Conservation (phyloP, 208 protist species). For the Leishmania amazonensis region DNA sequence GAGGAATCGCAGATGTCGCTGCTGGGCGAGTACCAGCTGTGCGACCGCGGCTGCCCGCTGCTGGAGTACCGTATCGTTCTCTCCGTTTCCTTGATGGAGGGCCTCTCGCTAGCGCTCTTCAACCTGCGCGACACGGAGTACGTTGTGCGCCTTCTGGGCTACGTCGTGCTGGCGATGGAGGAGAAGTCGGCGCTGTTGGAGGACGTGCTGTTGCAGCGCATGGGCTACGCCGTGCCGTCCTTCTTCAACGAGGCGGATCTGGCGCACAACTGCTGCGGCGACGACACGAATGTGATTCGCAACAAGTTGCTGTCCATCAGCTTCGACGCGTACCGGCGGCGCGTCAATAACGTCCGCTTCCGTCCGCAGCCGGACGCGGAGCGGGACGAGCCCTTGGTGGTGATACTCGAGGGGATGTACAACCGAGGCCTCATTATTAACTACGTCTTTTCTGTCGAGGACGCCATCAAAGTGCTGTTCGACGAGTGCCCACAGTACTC, state of each 20-base stretch:
- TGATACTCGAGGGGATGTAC: constrained; percentile 82
- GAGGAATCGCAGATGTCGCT: constrained; percentile 61
- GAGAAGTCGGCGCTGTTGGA: constrained; percentile 74
- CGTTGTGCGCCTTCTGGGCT: constrained; percentile 61
- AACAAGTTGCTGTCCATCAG: constrained; percentile 53
- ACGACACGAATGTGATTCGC: constrained; percentile 59
- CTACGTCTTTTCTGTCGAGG: constrained; percentile 63
- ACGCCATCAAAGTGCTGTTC: constrained; percentile 78
- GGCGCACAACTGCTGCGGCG: constrained; percentile 71
- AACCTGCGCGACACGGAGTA: constrained; percentile 81
- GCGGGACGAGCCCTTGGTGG: constrained; percentile 46
- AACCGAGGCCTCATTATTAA: constrained; percentile 87
- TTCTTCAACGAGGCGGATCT: constrained; percentile 65
- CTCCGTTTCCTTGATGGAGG: constrained; percentile 56
- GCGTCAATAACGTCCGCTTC: constrained; percentile 80
- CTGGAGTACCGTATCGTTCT: constrained; percentile 48
- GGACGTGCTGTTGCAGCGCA: constrained; percentile 80
- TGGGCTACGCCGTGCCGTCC: constrained; percentile 60
- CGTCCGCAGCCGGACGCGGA: constrained; percentile 20
- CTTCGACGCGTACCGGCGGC: constrained; percentile 58
- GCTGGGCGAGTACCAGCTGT: constrained; percentile 53
- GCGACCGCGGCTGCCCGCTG: constrained; percentile 18
- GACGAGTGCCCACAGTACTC: constrained; percentile 72
- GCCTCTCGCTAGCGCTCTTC: constrained; percentile 60
- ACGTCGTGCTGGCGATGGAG: constrained; percentile 64